Evolutionary conservation across 2,329 filamentous ascomycete genomes (phyloP), one percentile per base, ranked within the genome.

Genomic region (Exophiala mesophila): DNA sequence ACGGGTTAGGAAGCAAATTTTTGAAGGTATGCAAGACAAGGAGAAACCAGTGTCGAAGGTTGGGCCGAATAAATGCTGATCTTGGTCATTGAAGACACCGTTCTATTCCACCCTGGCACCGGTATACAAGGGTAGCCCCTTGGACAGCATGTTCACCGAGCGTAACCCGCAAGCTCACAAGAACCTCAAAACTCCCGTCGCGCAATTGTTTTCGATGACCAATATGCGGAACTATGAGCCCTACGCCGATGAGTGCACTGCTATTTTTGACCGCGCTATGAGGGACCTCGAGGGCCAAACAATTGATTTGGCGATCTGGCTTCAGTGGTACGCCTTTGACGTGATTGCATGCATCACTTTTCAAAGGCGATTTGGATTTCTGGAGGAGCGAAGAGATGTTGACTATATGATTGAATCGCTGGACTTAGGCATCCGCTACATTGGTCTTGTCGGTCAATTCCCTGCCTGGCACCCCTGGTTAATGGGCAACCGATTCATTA

Each of bases 321-420:
- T 89, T 41, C 85, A 89, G 57, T 88, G 81, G 59, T 88, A 85
- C 52, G 85, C 85, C 0, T 88, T 88, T 55, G 85, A 89, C 57
- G 83, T 88, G 8, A 87, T 50, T 19, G 36, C 37, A 5, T 17
- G 29, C 23, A 44, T 50, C 20, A 48, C 47, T 2, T 50, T 50
- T 64, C 80, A 77, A 59, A 85, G 85, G 58, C 73, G 82, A 0
- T 74, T 88, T 41, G 85, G 85, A 0, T 88, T 88, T 51, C 64
- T 89, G 1, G 83, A 89, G 61, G 73, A 76, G 57, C 80, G 85
- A 38, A 72, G 80, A 56, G 85, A 89, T 48, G 77, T 88, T 4
- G 82, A 87, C 32, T 21, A 40, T 12, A 48, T 51, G 39, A 45
- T 51, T 9, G 45, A 30, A 9, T 33, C 35, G 17, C 18, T 51